Conservation (phyloP, 1,284 basidiomycete genomes). For the Sutorius eximius region DNA sequence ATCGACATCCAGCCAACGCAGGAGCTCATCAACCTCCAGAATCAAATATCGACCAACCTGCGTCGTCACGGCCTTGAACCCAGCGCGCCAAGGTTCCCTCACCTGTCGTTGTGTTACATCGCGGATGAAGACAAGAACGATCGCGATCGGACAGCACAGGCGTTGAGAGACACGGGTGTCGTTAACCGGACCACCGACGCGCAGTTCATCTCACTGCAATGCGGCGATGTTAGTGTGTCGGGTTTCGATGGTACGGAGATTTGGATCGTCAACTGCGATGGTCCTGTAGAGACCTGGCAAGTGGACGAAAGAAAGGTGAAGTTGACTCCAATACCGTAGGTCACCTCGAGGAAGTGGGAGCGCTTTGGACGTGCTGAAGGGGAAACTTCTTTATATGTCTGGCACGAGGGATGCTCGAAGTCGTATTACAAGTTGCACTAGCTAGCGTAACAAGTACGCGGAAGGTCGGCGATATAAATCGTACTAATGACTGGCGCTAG, state of each 20-base stretch:
- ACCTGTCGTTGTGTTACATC: constrained; percentile 72
- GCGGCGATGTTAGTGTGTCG: constrained; percentile 37
- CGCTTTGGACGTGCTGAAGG: not conserved
- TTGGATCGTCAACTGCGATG: constrained; percentile 64
- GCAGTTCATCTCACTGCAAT: constrained; percentile 35
- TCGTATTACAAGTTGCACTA: no score
- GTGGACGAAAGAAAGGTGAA: constrained; percentile 45
- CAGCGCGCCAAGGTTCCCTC: constrained; percentile 57
- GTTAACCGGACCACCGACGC: constrained; percentile 25
- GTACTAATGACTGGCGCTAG: not conserved
- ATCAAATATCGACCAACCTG: constrained; percentile 44
- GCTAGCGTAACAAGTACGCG: not conserved
- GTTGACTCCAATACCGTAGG: constrained; percentile 1
- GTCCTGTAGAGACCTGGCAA: constrained; percentile 60
- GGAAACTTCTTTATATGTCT: not conserved
- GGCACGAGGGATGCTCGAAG: not conserved
- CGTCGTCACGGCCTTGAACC: constrained; percentile 36
- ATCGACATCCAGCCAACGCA: constrained; percentile 46
- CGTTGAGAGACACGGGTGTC: constrained; percentile 40
- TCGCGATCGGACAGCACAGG: constrained; percentile 35
- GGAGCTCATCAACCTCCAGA: constrained; percentile 51
- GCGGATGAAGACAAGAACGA: constrained; percentile 53
- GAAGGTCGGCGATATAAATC: not conserved
- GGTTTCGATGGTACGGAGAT: constrained; percentile 55
- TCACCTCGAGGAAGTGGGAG: not conserved